These are phyloP conservation scores for Erythrobasidium yunnanense DNA, from an alignment of 768 basidiomycete species.

Conservation along the genomic window DNA sequence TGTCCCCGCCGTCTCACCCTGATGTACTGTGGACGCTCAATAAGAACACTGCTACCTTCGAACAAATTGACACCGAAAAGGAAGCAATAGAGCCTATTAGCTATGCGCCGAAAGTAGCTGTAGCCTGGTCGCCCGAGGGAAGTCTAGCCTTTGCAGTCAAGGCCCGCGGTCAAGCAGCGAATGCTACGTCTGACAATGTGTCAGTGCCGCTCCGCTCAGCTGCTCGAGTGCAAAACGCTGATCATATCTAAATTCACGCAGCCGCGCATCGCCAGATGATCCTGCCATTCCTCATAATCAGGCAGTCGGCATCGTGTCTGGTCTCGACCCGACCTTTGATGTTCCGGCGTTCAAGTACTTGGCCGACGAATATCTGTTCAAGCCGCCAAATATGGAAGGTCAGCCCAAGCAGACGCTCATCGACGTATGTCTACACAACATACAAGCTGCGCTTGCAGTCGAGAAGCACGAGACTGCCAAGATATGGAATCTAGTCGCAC, in stretches of 20 bases:
- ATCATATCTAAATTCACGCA: background rate
- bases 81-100: background rate
- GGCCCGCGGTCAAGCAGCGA: background rate
- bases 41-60: constrained; percentile 2
- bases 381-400: background rate
- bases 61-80: constrained; percentile 6
- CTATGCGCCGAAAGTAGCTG: constrained; percentile 8
- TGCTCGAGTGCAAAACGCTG: too few species aligned
- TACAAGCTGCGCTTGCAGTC: constrained; percentile 16
- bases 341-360: constrained; percentile 7
- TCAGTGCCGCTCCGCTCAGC: too few species aligned
- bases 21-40: constrained; percentile 21
- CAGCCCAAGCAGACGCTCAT: background rate
- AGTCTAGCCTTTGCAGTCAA: constrained; percentile 13
- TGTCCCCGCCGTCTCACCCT: background rate
- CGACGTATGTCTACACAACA: background rate
- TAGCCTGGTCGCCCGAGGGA: constrained; percentile 8
- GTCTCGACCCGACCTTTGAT: constrained; percentile 17
- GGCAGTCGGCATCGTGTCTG: background rate
- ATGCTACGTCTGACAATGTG: too few species aligned
- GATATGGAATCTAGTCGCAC: constrained; percentile 12
- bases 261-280: background rate
- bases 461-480: constrained; percentile 3
- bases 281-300: background rate
- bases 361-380: constrained; percentile 12